Evolutionary conservation across 139 green algal species (phyloP), one percentile per base, ranked within the genome.

Genomic region (Dunaliella primolecta): DNA sequence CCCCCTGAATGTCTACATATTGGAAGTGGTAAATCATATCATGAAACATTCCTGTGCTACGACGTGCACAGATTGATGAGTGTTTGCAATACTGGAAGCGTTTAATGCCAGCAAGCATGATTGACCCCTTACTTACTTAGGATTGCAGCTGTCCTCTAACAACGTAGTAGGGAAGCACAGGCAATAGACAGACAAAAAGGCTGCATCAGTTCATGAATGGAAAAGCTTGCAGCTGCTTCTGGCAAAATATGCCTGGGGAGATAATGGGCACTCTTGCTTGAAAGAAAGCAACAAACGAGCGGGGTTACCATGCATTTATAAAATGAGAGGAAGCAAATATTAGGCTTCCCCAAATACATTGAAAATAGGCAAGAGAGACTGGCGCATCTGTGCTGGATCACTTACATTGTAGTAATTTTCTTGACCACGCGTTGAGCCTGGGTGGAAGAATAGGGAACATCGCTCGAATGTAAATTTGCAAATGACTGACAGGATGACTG

Each of bases 361-460:
- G 15, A 64, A 64, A n/a, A n/a, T n/a, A n/a, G n/a, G n/a, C n/a
- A n/a, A n/a, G n/a, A n/a, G n/a, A n/a, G n/a, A n/a, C n/a, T n/a
- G n/a, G n/a, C n/a, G 46, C 15, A 15, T 64, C 7, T 64, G 46
- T 64, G 46, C 75, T 80, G n/a, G n/a, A 11, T 64, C 46, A 64
- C 75, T 21, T 33, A 80, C 75, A 36, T 80, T 36, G 75, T 80
- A 80, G 75, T n/a, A 80, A 1, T 32, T 33, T 23, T 80, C 75
- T 37, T n/a, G 75, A 11, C 75, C 75, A 38, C 75, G 75, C 7
- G 75, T 80, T 15, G n/a, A 38, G n/a, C 75, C 75, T 64, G 46
- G 15, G 15, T 25, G 15, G 46, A 7, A 64, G 46, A 64, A 15
- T 25, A 64, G 15, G 46, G 15, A 64, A 15, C 46, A 64, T 64